Evolutionary conservation across 768 basidiomycete genomes (phyloP).

Genomic region (Daedaleopsis sinensis): DNA sequence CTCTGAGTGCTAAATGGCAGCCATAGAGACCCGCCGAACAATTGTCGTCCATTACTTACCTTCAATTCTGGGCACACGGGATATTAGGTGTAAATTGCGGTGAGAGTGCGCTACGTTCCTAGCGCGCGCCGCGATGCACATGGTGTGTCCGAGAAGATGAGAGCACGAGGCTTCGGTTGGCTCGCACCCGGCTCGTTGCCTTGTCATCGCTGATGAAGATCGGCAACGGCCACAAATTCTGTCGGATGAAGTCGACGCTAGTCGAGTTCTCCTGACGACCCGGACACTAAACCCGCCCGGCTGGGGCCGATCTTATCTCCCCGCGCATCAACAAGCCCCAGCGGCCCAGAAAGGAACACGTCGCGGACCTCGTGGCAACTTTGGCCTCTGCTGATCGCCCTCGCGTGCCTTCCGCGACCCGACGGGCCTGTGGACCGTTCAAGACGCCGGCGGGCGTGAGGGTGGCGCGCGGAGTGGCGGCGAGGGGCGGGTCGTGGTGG

Average conservation of each 20-base stretch:
- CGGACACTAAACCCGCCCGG: slow-evolving; percentile 1
- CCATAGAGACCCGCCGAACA: neutral
- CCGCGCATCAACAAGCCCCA: slow-evolving; percentile 18
- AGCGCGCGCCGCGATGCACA: slow-evolving; percentile 8
- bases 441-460: neutral
- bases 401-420: neutral
- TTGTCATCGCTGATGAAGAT: slow-evolving; percentile 20
- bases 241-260: slow-evolving; percentile 7
- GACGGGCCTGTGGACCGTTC: neutral
- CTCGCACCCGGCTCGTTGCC: slow-evolving; percentile 19
- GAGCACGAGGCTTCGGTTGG: slow-evolving; percentile 13
- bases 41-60: neutral
- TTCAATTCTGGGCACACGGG: neutral
- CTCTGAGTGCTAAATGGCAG: slow-evolving; percentile 4
- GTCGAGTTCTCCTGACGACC: slow-evolving; percentile 16
- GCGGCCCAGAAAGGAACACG: slow-evolving; percentile 10
- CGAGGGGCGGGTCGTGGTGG: slow-evolving; percentile 1
- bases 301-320: slow-evolving; percentile 7
- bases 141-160: slow-evolving; percentile 10
- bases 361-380: neutral
- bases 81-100: slow-evolving; percentile 6
- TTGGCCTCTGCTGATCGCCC: neutral
- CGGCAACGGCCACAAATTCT: slow-evolving; percentile 21
- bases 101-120: slow-evolving; percentile 9
- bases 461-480: neutral